Conservation (phyloP, 495 filamentous ascomycete genomes). For the Paragyromitra xinjiangensis region DNA sequence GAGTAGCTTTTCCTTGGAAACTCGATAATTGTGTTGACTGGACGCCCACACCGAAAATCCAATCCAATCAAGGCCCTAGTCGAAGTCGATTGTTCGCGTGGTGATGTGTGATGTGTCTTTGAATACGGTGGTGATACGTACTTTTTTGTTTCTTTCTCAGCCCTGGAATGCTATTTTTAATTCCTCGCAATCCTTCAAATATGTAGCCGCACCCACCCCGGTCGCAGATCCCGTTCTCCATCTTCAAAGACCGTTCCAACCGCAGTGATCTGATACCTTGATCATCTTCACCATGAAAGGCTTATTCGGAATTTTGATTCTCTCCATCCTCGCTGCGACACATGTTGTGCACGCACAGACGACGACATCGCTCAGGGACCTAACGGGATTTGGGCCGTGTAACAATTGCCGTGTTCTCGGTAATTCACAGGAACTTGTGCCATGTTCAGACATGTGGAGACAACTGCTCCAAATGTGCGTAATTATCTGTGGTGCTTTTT, state of each 20-base stretch:
- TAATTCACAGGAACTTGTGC: conserved; percentile 29
- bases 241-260: not conserved
- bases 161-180: conserved; percentile 35
- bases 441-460: conserved; percentile 42
- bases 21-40: not conserved
- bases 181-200: conserved; percentile 30
- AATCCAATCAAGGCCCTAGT: not conserved
- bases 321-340: not conserved
- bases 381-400: conserved; percentile 28
- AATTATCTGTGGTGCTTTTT: not conserved
- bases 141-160: conserved; percentile 5
- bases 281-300: conserved; percentile 25
- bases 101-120: conserved; percentile 11
- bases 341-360: conserved; percentile 18
- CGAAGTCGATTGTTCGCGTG: conserved; percentile 8
- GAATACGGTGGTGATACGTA: conserved; percentile 5
- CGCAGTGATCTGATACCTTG: too few relatives aligned
- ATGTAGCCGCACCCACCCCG: conserved; percentile 22
- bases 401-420: conserved; percentile 22
- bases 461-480: conserved; percentile 35
- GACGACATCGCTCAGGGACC: conserved; percentile 23
- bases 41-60: not conserved
- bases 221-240: conserved; percentile 29
- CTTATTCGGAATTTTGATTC: conserved; percentile 3
- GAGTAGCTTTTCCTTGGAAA: not conserved